Evolutionary conservation across 2,329 filamentous ascomycete species (phyloP), one percentile per base, ranked within the genome.

Genomic region (Cladophialophora chaetospira): DNA sequence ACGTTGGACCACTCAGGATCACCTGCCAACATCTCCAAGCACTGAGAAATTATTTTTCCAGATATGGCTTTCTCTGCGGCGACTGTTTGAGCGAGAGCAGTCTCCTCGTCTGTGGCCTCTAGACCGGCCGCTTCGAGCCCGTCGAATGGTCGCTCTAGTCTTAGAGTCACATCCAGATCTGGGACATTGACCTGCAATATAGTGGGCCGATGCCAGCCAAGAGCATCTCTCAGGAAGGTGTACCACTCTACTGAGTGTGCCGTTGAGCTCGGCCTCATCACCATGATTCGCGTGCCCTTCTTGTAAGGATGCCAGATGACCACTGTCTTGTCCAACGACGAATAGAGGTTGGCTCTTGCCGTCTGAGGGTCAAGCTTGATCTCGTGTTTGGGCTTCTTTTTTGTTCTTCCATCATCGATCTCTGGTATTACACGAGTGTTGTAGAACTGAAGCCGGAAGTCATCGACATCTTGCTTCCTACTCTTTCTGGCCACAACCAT

Each of bases 221-320:
- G 72, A 5, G 81, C 74, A 50, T 82, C 81, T 10, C 80, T 76
- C 11, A 88, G 73, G 61, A 87, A 87, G 0, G 84, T 87, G 66
- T 85, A 87, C 85, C 85, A 88, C 67, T 88, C 85, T 8, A 86
- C 80, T 5, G 84, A 82, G 64, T 82, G 82, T 4, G 82, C 81
- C 2, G 79, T 77, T 15, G 85, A 85, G 10, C 81, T 79, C 4
- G 85, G 79, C 26, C 83, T 79, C 70, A 88, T 78, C 58, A 88
- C 84, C 61, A 81, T 82, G 50, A 88, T 85, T 29, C 77, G 76
- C 1, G 82, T 85, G 2, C 82, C 79, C 15, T 70, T 72, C 53
- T 76, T 77, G 57, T 75, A 73, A 2, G 81, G 80, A 28, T 79
- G 75, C 78, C 84, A 88, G 8, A 88, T 72, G 8, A 85, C 85